A percentile compares a stretch with the other conserved stretches of the same genome.
Evolutionary conservation across 2,329 filamentous ascomycete species (phyloP).

Genomic region (Colletotrichum higginsianum): DNA sequence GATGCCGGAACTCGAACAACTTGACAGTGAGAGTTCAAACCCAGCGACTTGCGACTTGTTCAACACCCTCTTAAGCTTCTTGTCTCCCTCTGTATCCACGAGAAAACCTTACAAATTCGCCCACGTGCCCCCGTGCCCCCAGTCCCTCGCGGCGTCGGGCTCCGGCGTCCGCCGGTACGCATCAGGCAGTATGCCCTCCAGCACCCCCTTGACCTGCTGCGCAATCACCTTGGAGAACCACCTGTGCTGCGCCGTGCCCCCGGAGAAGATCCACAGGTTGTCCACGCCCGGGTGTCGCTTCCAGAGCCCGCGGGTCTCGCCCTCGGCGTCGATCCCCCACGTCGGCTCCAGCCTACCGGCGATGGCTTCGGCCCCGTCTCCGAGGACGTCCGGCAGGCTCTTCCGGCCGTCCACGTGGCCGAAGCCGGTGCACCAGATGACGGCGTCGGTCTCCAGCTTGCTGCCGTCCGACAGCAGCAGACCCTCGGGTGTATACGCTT

Average conservation of each 20-base stretch:
- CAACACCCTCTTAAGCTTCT: no score
- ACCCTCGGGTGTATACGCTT: constrained; percentile 48
- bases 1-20: no score
- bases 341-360: constrained; percentile 53
- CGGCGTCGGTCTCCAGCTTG: constrained; percentile 49
- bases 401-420: constrained; percentile 49
- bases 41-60: no score
- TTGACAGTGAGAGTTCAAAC: no score
- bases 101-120: not conserved
- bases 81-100: no score
- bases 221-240: constrained; percentile 52
- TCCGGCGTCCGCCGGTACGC: constrained; percentile 24
- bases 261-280: constrained; percentile 55
- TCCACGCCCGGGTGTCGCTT: constrained; percentile 52
- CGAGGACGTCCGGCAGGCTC: constrained; percentile 49
- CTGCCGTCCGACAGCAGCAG: constrained; percentile 51
- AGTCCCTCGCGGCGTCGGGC: not conserved
- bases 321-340: constrained; percentile 59
- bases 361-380: constrained; percentile 47
- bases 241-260: constrained; percentile 51
- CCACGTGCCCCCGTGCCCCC: not conserved
- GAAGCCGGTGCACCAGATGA: constrained; percentile 57
- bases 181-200: constrained; percentile 52
- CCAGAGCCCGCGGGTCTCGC: constrained; percentile 58
- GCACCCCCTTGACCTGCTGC: constrained; percentile 53